A percentile compares a stretch with the other conserved stretches of the same genome.
Evolutionary conservation across 768 basidiomycete genomes (phyloP).

Genomic region (Rhodotorula paludigena): DNA sequence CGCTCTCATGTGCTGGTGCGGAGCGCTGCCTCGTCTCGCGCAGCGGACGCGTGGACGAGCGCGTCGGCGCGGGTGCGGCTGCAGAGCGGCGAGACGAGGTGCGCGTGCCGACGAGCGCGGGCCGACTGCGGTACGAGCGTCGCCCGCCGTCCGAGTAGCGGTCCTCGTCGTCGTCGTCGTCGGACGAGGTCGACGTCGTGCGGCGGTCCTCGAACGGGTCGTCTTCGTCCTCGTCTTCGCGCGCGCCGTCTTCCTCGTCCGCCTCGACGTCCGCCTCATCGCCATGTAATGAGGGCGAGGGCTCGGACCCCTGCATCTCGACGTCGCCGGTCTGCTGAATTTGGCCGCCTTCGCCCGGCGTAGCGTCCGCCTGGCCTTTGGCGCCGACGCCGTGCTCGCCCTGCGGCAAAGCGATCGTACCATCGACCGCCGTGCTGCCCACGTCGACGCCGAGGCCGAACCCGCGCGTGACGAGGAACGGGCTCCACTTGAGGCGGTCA

Average conservation of each 20-base stretch:
- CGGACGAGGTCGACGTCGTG: not conserved
- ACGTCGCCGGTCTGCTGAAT: not conserved
- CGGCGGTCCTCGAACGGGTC: not conserved
- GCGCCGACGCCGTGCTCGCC: not conserved
- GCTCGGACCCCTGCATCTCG: not conserved
- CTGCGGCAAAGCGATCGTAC: not conserved
- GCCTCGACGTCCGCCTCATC: not conserved
- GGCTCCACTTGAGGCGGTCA: slow-evolving; percentile 89
- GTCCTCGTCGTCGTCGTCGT: not conserved
- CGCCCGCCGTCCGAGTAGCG: not conserved
- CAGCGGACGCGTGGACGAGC: not conserved
- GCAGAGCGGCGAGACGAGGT: not conserved
- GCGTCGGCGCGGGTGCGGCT: too few species aligned
- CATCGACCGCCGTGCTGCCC: slow-evolving; percentile 28
- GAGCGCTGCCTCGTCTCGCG: slow-evolving; percentile 8
- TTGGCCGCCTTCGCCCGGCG: not conserved
- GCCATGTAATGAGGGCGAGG: not conserved
- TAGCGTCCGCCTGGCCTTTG: not conserved
- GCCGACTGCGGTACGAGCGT: not conserved
- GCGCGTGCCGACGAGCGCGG: not conserved
- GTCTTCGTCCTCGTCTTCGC: not conserved
- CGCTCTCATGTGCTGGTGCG: not conserved
- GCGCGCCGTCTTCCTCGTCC: not conserved
- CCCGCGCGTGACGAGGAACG: slow-evolving; percentile 61
- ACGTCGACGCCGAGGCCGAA: slow-evolving; percentile 21